Percentiles rank a stretch among this genome's conserved stretches.
Conservation (phyloP, 176 grass and related monocot genomes). For the Secale cereale region DNA sequence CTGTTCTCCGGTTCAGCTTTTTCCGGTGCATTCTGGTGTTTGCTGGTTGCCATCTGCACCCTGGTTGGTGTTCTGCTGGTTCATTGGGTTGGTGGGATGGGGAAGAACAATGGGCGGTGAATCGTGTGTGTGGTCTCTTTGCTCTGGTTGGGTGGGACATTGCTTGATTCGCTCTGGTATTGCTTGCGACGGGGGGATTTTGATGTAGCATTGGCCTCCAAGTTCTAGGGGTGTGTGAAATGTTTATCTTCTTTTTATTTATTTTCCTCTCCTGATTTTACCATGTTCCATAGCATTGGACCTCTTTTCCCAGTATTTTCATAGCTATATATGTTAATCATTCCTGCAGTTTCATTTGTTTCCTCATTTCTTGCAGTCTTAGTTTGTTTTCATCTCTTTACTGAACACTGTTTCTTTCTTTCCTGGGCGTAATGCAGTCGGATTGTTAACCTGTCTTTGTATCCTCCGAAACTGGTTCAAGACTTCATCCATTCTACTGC, state of each 20-base stretch:
- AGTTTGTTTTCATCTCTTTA: neutral
- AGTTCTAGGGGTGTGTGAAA: neutral
- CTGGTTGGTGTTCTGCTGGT: neutral
- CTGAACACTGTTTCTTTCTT: neutral
- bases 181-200: neutral
- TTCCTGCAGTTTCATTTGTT: neutral
- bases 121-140: neutral
- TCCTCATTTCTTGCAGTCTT: neutral
- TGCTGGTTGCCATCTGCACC: neutral
- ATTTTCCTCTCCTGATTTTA: neutral
- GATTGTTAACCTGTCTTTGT: neutral
- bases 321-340: neutral
- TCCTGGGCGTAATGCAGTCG: slow-evolving; percentile 15
- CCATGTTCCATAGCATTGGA: neutral
- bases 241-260: neutral
- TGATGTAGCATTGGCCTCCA: slow-evolving; percentile 13
- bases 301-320: neutral
- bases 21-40: neutral
- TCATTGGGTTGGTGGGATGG: neutral
- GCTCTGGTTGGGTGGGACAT: neutral
- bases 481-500: neutral
- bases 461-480: neutral
- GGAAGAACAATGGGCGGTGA: neutral
- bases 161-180: neutral
- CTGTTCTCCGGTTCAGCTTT: neutral